These are phyloP conservation scores for Pseudogymnoascus sp. DNA, from an alignment of 2,329 filamentous ascomycete species.

Conservation along the genomic window DNA sequence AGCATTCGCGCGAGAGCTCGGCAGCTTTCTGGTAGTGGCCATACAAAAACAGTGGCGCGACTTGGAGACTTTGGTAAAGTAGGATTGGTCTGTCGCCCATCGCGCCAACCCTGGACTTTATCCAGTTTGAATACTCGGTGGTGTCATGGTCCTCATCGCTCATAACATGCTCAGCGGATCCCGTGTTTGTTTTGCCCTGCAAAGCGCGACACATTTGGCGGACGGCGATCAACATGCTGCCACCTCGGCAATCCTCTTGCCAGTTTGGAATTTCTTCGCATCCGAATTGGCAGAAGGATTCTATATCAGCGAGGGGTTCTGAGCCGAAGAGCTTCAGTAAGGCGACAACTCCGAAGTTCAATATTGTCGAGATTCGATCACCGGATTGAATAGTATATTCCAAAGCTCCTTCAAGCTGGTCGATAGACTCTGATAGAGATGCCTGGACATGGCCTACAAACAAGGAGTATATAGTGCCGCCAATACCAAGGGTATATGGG, in stretches of 20 bases:
- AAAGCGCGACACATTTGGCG: conserved; percentile 61
- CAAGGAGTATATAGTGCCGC: conserved; percentile 59
- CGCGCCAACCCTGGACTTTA: conserved; percentile 39
- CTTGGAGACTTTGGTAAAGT: conserved; percentile 61
- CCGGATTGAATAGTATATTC: conserved; percentile 59
- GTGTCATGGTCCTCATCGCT: conserved; percentile 60
- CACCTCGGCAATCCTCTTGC: conserved; percentile 63
- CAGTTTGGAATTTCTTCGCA: conserved; percentile 67
- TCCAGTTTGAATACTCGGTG: conserved; percentile 51
- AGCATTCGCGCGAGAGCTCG: conserved; percentile 44
- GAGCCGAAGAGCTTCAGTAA: conserved; percentile 62
- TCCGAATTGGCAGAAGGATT: conserved; percentile 62
- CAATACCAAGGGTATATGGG: conserved; percentile 57
- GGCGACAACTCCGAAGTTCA: conserved; percentile 61
- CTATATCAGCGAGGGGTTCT: conserved; percentile 60
- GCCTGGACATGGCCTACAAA: conserved; percentile 64
- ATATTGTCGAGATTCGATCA: conserved; percentile 62
- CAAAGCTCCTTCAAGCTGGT: conserved; percentile 55
- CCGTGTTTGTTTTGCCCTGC: conserved; percentile 61
- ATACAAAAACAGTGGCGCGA: conserved; percentile 54
- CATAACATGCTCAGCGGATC: conserved; percentile 45
- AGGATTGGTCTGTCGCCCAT: conserved; percentile 52
- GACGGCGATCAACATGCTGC: conserved; percentile 57
- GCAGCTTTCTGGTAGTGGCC: conserved; percentile 54
- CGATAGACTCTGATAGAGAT: conserved; percentile 50